Evolutionary conservation across 2,329 filamentous ascomycete genomes (phyloP), one percentile per base, ranked within the genome.

Genomic region (Davidsoniella eucalypti): DNA sequence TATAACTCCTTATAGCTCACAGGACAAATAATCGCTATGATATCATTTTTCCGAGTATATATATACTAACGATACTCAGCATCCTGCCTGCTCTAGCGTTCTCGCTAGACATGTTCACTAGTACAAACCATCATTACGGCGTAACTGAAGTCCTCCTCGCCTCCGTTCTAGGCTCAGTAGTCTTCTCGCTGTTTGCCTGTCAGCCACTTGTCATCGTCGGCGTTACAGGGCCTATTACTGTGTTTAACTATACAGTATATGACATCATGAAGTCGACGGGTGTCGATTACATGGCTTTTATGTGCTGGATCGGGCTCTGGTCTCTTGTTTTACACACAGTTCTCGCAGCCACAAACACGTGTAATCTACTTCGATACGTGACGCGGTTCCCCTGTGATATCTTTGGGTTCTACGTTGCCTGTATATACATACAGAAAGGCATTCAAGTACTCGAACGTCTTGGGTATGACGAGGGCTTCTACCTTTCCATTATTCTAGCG

Each of bases 221-320:
- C 18, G 87, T 94, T 2, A 93, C 87, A 9, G 78, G 79, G n/a
- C 87, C 87, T 3, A 94, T 94, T 52, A 93, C 87, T 14, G 86
- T 94, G 25, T 94, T 94, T 61, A 94, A 93, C 62, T 94, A 93
- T 61, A 94, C 87, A 3, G 85, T 94, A 2, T 94, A 88, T 67
- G 82, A 92, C 63, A 94, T 94, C 56, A 84, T 94, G 61, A 68
- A 72, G 1, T 80, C 83, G 1, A 78, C 78, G 0, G 84, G 84
- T 1, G 84, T 82, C 4, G 81, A 88, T 60, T 94, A 90, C 61
- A 77, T 94, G 50, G 78, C 81, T 5, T 94, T 94, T 63, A 94
- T 94, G 87, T 82, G 80, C 59, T 90, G 87, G 82, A 85, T 94
- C 59, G 86, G 85, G 55, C 73, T 94, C 69, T 94, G 87, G 87